Base-by-base conservation (phyloP, 2,329 filamentous ascomycete genomes). In the Fusarium decemcellulare region DNA sequence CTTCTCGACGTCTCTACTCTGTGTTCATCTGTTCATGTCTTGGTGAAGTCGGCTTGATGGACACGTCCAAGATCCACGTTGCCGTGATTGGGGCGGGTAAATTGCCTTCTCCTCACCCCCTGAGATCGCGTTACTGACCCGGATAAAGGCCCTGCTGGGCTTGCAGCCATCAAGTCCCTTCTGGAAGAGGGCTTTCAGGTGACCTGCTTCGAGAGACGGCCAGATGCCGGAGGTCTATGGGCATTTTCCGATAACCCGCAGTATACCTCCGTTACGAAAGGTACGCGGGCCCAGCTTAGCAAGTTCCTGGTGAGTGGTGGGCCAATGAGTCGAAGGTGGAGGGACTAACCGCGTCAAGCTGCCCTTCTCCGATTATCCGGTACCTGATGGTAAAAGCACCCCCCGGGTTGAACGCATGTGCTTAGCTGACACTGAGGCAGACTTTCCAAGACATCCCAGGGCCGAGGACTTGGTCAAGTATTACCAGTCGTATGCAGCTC, bases 311-410 rank as follows among this genome's bases (percentile, higher is more conserved):
- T 75, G 30, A 63, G 65, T 50, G 16, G 9, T 12, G 29, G 23
- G 7, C 34, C 5, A 5, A 6, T 16, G 15, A 23, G 23, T n/a
- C 12, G 2, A 3, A 23, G 23, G 23, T 12, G 18, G 2, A 9
- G n/a, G 9, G 6, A 16, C 6, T 16, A 11, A 46, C n/a, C n/a
- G 43, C 10, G 60, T 14, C 36, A 11, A 72, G 72, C 61, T 66
- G 1, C 63, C 71, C 1, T 75, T 72, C 50, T 68, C 67, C 0
- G 74, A 75, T 39, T 76, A 71, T 46, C 74, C 72, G 0, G 65
- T 74, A 15, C 64, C 69, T 5, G 64, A 76, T 10, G 64, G 72
- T 69, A 69, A 23, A 50, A 14, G 14, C 9, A 30, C 6, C 15
- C 12, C 16, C 4, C 23, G 4, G 15, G 7, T 1, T 6, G 3